Evolutionary conservation across 2,329 filamentous ascomycete genomes (phyloP).

Genomic region (Aspergillus pseudoviridinutans): DNA sequence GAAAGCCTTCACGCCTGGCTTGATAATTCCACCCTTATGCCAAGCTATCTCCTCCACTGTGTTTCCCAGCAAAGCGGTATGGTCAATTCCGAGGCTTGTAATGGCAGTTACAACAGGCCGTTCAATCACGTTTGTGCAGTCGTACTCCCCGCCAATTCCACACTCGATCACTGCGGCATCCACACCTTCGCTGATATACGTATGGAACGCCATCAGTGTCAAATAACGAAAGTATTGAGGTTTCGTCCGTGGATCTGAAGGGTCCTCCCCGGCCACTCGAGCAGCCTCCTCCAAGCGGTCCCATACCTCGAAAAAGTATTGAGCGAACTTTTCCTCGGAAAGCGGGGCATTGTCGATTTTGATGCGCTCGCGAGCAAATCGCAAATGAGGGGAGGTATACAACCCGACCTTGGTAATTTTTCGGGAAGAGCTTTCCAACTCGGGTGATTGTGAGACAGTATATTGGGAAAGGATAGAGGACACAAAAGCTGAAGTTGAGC

Average conservation of each 20-base stretch:
- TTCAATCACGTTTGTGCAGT: constrained; percentile 81
- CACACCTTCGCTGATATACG: constrained; percentile 72
- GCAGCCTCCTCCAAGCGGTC: constrained; percentile 58
- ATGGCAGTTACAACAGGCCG: constrained; percentile 69
- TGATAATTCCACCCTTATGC: constrained; percentile 90
- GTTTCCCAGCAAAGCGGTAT: constrained; percentile 72
- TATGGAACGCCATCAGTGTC: constrained; percentile 82
- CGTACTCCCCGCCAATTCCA: constrained; percentile 90
- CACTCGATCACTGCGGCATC: constrained; percentile 82
- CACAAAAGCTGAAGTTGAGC: constrained; percentile 79
- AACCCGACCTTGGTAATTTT: constrained; percentile 62
- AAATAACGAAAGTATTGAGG: constrained; percentile 91
- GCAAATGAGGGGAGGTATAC: constrained; percentile 81
- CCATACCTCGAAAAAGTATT: constrained; percentile 83
- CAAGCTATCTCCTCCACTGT: constrained; percentile 81
- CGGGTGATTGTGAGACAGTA: constrained; percentile 35
- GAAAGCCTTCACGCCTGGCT: constrained; percentile 60
- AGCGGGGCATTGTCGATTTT: constrained; percentile 71
- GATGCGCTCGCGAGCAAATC: constrained; percentile 80
- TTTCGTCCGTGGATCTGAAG: constrained; percentile 57
- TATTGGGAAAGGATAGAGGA: constrained; percentile 72
- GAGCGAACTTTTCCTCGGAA: constrained; percentile 63
- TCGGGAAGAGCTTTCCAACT: constrained; percentile 22
- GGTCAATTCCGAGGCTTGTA: constrained; percentile 79
- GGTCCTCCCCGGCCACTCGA: constrained; percentile 49